Base-by-base conservation (phyloP, 371 early-diverging fungal species). In the Vairimorpha necatrix region DNA sequence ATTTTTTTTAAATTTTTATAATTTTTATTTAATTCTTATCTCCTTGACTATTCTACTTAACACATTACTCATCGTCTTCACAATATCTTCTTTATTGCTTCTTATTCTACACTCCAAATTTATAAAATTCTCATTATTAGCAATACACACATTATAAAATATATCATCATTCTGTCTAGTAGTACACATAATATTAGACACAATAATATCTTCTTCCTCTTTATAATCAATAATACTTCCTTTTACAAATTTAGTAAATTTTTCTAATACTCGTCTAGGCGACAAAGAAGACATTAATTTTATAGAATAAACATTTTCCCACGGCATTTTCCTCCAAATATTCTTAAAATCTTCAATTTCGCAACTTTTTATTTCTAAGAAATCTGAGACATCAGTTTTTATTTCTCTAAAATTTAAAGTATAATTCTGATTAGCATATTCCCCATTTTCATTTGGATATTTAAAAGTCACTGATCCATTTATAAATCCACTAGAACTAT, bases 241-340 rank as follows among this genome's bases (percentile, higher is more conserved):
- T 18, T 77, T 77, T 16, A 81, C 60, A 7, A n/a, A 53, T 34
- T 74, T 61, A 18, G 11, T 32, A 22, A 83, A 65, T n/a, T 32
- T 58, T 2, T 72, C 62, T 11, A 79, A 54, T 11, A 83, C 56
- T 13, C 67, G 36, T 0, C 38, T 34, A 16, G 72, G 61, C 6
- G 42, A 20, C 0, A 42, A 46, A 20, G 18, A 33, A 0, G 47
- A 46, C 24, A 18, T 26, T 2, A 82, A 33, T 33, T 63, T 78
- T 4, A 79, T 46, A 0, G 80, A 77, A 67, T 85, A 85, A 33
- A 80, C 69, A 72, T 84, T 85, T 69, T 85, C 86, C 86, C 86
- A 85, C 54, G 82, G 80, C 36, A 85, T 65, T n/a, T 68, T 38
- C 22, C 65, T 62, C 86, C 86, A 85, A 53, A 26, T 67, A 18